Evolutionary conservation across 192 early-diverging fungal species (phyloP).

Genomic region (Coemansia aciculifera): DNA sequence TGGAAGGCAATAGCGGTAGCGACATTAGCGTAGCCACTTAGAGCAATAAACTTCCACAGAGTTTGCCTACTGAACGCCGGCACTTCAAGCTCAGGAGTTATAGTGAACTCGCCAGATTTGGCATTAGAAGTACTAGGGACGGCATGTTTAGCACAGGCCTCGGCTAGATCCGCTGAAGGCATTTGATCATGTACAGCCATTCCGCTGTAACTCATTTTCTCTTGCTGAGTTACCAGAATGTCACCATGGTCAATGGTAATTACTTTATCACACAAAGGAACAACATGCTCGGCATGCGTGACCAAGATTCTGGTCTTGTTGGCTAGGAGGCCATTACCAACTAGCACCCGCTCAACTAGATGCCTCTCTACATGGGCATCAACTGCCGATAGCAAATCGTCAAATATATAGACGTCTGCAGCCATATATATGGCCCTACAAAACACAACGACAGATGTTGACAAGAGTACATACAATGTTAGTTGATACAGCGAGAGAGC

Average conservation of each 20-base stretch:
- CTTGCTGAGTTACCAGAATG: neutral
- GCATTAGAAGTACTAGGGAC: too few species aligned
- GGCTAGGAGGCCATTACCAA: constrained; percentile 19
- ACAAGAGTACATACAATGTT: neutral
- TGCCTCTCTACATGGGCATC: constrained; percentile 33
- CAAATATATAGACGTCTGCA: constrained; percentile 54
- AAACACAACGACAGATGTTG: neutral
- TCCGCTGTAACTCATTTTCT: neutral
- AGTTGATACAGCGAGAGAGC: neutral
- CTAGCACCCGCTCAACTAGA: constrained; percentile 32
- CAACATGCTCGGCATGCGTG: constrained; percentile 42
- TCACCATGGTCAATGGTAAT: constrained; percentile 15
- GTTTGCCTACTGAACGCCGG: neutral
- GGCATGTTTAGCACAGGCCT: neutral
- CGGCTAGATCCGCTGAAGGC: neutral
- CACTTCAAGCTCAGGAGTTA: constrained; percentile 10
- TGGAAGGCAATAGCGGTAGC: constrained; percentile 5
- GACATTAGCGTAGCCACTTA: constrained; percentile 12
- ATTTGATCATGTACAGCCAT: neutral
- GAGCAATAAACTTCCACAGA: constrained; percentile 5
- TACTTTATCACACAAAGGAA: constrained; percentile 31
- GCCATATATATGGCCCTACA: constrained; percentile 62
- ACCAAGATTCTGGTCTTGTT: constrained; percentile 36
- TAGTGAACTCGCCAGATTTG: constrained; percentile 2
- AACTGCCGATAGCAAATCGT: constrained; percentile 37